Percentiles rank a stretch among this genome's conserved stretches.
These are phyloP conservation scores for Plasmodium coatneyi DNA, from an alignment of 169 alveolate genomes.

Conservation along the genomic window DNA sequence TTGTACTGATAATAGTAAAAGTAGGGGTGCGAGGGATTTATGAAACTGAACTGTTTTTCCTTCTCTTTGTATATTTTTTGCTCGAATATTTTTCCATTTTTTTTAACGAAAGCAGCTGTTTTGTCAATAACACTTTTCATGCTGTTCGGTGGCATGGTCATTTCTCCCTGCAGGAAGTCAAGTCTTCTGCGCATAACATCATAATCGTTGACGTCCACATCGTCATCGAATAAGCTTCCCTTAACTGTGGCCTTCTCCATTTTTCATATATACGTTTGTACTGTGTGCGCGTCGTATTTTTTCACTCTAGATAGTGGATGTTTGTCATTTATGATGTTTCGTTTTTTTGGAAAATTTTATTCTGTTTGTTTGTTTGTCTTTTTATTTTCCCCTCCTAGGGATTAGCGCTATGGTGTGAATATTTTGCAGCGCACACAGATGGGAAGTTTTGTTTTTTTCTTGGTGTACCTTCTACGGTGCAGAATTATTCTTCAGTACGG, in stretches of 20 bases:
- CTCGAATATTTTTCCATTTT: constrained; percentile 92
- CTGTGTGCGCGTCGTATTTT: not conserved
- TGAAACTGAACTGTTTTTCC: constrained; percentile 85
- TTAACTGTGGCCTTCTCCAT: constrained; percentile 47
- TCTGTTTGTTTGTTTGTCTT: not conserved
- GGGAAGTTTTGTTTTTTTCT: not conserved
- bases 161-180: constrained; percentile 68
- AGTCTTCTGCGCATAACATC: constrained; percentile 32
- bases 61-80: constrained; percentile 87
- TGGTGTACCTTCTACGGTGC: not conserved
- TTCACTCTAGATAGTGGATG: not conserved
- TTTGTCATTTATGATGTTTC: not conserved
- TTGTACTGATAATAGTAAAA: constrained; percentile 87
- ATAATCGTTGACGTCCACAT: constrained; percentile 35
- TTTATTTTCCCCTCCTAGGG: not conserved
- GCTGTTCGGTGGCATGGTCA: constrained; percentile 91
- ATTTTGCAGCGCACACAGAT: not conserved
- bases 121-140: constrained; percentile 90
- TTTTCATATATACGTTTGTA: not conserved
- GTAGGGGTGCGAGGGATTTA: constrained; percentile 88
- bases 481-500: not conserved
- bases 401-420: not conserved
- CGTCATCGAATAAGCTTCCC: constrained; percentile 60
- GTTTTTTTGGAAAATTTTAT: not conserved
- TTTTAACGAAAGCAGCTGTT: constrained; percentile 93